These are phyloP conservation scores for Aspergillus transmontanensis DNA, from an alignment of 2,329 filamentous ascomycete species.

Conservation along the genomic window DNA sequence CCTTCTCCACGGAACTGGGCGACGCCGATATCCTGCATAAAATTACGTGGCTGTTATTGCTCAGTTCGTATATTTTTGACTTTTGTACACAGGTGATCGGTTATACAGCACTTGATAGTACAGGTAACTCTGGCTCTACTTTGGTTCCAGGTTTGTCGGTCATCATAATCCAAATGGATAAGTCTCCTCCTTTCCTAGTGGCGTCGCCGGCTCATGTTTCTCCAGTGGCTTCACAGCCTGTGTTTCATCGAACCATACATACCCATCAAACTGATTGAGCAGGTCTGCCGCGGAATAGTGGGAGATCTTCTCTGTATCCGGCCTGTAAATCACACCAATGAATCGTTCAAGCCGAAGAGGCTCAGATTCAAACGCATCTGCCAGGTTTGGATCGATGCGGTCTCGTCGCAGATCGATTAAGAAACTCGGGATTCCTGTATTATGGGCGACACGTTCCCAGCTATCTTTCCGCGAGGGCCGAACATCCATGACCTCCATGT, in stretches of 20 bases:
- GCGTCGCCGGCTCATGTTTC: conserved; percentile 46
- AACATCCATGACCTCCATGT: conserved; percentile 55
- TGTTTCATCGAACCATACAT: conserved; percentile 54
- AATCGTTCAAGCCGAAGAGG: conserved; percentile 50
- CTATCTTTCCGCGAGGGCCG: conserved; percentile 49
- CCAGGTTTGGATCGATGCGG: conserved; percentile 37
- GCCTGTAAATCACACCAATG: conserved; percentile 57
- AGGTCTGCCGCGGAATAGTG: conserved; percentile 53
- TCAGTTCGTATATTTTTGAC: not conserved
- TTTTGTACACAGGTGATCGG: not conserved
- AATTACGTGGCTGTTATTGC: not conserved
- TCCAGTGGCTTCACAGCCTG: conserved; percentile 50
- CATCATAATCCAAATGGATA: conserved; percentile 55
- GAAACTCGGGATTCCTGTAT: conserved; percentile 49
- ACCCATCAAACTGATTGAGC: conserved; percentile 53
- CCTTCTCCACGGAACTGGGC: not conserved
- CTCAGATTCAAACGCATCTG: conserved; percentile 40
- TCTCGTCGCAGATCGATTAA: conserved; percentile 49
- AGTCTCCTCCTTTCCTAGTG: conserved; percentile 50
- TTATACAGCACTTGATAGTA: no score
- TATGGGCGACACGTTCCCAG: conserved; percentile 54
- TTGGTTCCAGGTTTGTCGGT: no score
- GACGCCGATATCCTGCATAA: not conserved
- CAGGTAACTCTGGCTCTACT: not conserved
- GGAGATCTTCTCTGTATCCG: conserved; percentile 52